phyloP scores from a whole-genome alignment of 2,329 filamentous ascomycete genomes.

The Botrytis sinoallii region DNA sequence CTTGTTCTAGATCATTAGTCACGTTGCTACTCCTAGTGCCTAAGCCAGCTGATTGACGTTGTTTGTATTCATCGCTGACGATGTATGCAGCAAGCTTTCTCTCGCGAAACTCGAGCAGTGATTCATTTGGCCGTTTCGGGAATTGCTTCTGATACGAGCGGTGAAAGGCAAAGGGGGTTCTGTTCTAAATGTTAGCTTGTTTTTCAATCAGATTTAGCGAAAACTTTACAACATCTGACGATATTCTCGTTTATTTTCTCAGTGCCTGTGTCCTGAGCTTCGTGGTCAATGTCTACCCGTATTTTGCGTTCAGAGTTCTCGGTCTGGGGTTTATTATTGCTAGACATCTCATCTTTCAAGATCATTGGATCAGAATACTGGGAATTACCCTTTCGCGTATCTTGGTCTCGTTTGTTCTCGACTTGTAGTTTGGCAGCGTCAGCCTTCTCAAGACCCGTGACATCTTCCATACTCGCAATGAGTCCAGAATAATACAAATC shows the following conservation, averaged over 20 bases:
- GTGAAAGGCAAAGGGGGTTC: not conserved
- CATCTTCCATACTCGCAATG: not conserved
- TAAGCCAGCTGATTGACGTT: not conserved
- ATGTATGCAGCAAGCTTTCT: not conserved
- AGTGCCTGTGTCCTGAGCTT: not conserved
- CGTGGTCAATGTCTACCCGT: not conserved
- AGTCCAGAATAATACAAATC: not conserved
- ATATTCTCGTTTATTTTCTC: not conserved
- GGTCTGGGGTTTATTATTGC: not conserved
- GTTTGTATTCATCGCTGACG: not conserved
- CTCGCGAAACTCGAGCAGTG: not conserved
- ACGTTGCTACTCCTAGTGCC: rapidly evolving
- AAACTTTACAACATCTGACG: not conserved
- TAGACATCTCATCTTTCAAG: not conserved
- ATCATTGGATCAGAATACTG: too few relatives aligned
- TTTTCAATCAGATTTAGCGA: not conserved
- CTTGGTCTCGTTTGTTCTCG: not conserved
- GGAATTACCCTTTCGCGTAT: not conserved
- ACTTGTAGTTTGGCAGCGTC: not conserved
- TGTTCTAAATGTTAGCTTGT: not conserved
- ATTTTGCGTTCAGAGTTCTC: not conserved
- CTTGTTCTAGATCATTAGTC: not conserved
- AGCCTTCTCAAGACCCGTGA: not conserved
- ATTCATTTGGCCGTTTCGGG: not conserved
- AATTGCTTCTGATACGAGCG: not conserved